These are phyloP conservation scores for Tagetes patula DNA, from an alignment of 129 eudicot genomes.

Conservation along the genomic window DNA sequence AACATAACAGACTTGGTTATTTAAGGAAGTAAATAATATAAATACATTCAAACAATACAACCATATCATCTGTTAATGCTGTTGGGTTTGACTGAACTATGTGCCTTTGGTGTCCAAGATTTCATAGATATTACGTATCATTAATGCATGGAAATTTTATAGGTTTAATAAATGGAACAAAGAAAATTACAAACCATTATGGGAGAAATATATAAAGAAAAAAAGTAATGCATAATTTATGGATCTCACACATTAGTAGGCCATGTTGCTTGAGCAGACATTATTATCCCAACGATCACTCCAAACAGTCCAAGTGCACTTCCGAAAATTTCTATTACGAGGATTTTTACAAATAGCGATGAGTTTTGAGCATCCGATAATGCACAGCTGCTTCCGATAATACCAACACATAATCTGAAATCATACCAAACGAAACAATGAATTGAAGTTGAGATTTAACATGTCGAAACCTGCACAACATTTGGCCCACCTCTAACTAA, in stretches of 20 bases:
- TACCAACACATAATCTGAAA: conserved; percentile 82
- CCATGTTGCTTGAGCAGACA: conserved; percentile 99
- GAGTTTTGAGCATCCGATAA: conserved; percentile 97
- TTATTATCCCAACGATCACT: conserved; percentile 94
- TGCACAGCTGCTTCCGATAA: conserved; percentile 98
- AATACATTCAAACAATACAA: no score
- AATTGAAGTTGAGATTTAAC: neutral
- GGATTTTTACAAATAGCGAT: conserved; percentile 87
- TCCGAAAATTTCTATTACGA: conserved; percentile 91
- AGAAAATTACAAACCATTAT: conserved; percentile 17
- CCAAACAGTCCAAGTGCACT: conserved; percentile 98
- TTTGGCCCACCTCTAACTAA: neutral
- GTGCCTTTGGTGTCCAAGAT: neutral
- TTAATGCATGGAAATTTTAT: conserved; percentile 3
- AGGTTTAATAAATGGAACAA: conserved; percentile 17
- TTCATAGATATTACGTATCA: conserved; percentile 17
- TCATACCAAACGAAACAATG: neutral
- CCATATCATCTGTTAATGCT: no score
- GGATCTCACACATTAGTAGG: conserved; percentile 50
- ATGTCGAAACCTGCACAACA: neutral
- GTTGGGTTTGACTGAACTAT: no score
- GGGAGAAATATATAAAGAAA: conserved; percentile 8
- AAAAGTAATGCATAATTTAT: conserved; percentile 29
- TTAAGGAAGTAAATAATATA: no score
- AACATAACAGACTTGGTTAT: no score